Percentiles rank a stretch among this genome's conserved stretches.
Conservation (phyloP, 768 basidiomycete species). For the Suillus decipiens region DNA sequence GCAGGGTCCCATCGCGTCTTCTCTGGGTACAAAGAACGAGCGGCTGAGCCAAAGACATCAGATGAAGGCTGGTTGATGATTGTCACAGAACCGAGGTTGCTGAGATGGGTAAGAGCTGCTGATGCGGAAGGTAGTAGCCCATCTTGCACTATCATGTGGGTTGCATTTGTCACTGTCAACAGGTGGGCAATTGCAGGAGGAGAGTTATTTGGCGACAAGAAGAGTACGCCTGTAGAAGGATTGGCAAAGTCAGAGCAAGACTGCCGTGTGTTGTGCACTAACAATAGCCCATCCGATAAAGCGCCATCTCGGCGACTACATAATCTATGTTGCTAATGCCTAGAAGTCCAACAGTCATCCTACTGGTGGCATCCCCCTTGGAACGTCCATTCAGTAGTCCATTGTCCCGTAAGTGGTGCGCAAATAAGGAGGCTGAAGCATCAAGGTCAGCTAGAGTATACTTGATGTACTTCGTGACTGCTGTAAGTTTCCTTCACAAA, state of each 20-base stretch:
- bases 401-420: conserved; percentile 23
- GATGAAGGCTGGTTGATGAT: conserved; percentile 26
- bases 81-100: conserved; percentile 23
- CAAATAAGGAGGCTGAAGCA: conserved; percentile 28
- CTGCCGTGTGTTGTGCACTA: conserved; percentile 7
- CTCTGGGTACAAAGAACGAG: conserved; percentile 20
- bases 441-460: conserved; percentile 29
- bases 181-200: conserved; percentile 48
- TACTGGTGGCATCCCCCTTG: conserved; percentile 26
- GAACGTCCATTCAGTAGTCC: conserved; percentile 24
- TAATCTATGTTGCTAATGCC: conserved; percentile 31
- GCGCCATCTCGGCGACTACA: conserved; percentile 25
- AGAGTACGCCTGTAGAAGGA: conserved; percentile 27
- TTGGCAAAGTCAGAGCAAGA: background rate
- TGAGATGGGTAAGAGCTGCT: conserved; percentile 19
- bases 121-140: conserved; percentile 16
- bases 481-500: background rate
- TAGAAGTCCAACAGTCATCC: conserved; percentile 27
- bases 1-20: conserved; percentile 24
- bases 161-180: conserved; percentile 28
- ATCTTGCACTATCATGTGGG: conserved; percentile 27
- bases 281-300: conserved; percentile 36
- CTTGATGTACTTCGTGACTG: conserved; percentile 21
- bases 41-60: conserved; percentile 17
- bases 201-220: conserved; percentile 47